A percentile compares a stretch with the other conserved stretches of the same genome.
Conservation (phyloP, 176 grass and related monocot species). For the Carex cristatella region DNA sequence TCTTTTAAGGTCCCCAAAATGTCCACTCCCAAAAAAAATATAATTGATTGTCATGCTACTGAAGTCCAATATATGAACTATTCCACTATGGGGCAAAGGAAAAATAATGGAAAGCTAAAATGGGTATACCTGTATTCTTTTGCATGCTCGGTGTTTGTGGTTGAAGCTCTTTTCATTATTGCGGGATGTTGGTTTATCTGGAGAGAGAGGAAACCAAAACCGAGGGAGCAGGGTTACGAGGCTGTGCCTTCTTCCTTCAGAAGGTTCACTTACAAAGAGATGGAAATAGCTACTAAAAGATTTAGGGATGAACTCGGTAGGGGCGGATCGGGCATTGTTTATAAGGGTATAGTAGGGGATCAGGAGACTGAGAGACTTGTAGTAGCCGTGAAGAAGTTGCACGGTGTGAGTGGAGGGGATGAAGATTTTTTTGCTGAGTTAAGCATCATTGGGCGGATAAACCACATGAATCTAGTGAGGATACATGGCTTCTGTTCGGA, state of each 20-base stretch:
- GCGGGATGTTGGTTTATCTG: conserved; percentile 29
- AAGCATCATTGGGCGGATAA: conserved; percentile 40
- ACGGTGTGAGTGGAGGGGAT: conserved; percentile 27
- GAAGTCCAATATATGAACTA: neutral
- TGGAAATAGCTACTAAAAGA: conserved; percentile 38
- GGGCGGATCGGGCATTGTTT: conserved; percentile 39
- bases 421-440: conserved; percentile 50
- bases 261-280: conserved; percentile 54
- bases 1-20: neutral
- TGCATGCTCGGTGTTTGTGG: conserved; percentile 28
- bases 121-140: conserved; percentile 47
- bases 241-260: conserved; percentile 33
- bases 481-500: conserved; percentile 26
- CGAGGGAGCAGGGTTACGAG: conserved; percentile 19
- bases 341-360: neutral
- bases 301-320: conserved; percentile 42
- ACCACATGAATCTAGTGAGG: conserved; percentile 21
- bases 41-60: neutral
- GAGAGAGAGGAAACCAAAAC: conserved; percentile 8
- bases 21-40: neutral
- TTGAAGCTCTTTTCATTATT: conserved; percentile 30
- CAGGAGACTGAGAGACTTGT: neutral
- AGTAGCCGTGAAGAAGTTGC: conserved; percentile 48
- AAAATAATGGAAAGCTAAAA: neutral
- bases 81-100: neutral